A percentile compares a stretch with the other conserved stretches of the same genome.
Evolutionary conservation across 306 rosid species (phyloP).

Genomic region (Pterocarpus santalinus): DNA sequence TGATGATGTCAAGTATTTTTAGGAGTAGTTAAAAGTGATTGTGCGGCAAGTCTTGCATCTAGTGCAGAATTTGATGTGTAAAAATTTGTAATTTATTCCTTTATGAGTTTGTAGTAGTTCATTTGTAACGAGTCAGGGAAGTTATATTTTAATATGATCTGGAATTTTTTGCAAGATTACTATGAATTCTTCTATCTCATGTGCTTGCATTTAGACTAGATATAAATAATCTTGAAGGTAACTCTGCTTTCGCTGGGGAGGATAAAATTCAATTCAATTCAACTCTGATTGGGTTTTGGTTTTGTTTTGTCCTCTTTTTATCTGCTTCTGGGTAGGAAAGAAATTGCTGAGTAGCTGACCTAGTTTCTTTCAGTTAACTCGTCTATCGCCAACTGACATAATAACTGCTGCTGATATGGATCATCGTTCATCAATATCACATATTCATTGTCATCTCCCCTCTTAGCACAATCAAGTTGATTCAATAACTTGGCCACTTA

Average conservation of each 20-base stretch:
- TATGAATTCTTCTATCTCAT: background rate
- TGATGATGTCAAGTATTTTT: constrained; percentile 26
- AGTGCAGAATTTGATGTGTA: constrained; percentile 37
- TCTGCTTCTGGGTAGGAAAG: no score
- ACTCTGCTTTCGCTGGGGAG: background rate
- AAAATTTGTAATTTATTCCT: constrained; percentile 33
- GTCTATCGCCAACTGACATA: no score
- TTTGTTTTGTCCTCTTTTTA: no score
- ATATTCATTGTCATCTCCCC: no score
- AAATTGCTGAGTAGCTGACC: no score
- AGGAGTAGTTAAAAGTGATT: constrained; percentile 27
- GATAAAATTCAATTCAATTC: background rate
- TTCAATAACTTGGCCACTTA: no score
- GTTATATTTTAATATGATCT: constrained; percentile 32
- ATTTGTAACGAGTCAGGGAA: constrained; percentile 15
- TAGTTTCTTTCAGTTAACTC: no score
- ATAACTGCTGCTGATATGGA: no score
- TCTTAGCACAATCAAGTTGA: no score
- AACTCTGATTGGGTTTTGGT: no score
- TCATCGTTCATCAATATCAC: no score
- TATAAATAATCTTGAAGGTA: no score
- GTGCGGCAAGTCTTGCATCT: constrained; percentile 20
- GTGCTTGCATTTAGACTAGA: background rate
- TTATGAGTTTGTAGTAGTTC: constrained; percentile 30
- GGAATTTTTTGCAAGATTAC: background rate